Base-by-base conservation (phyloP, 2,329 filamentous ascomycete genomes). In the Amesomyces nigricolor region DNA sequence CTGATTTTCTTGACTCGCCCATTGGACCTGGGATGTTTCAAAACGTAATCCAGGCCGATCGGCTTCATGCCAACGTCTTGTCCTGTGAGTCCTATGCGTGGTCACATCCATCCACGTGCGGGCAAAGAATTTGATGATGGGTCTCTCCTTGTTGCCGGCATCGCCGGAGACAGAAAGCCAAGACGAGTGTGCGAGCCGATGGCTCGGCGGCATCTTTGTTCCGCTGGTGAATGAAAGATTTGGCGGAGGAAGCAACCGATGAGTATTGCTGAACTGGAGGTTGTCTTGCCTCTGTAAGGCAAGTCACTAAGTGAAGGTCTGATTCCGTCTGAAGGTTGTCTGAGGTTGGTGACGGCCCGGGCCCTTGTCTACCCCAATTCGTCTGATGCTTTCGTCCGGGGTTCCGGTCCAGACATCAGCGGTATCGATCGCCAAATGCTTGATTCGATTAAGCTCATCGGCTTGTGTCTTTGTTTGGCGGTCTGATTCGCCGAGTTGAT, bases 11-110 rank as follows among this genome's bases (percentile, higher is more conserved):
- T 39, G 16, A 38, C 46, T 17, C 45, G 38, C 48, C 45, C 45
- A 57, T 57, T 57, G 49, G 54, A 32, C 14, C 19, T 37, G n/a
- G 5, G 10, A 16, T 3, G 40, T 53, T 57, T 32, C 6, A 7
- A 53, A 57, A 57, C 54, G 54, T 57, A 57, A 57, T 49, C 16
- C 46, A 29, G 37, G 37, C 13, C 45, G 37, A 44, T 26, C 53
- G 14, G 30, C 22, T 19, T 45, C 22, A 47, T 50, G 53, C 47
- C 42, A 22, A 45, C n/a, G 16, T 35, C 42, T 46, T 48, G 39
- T 43, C 46, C 26, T 42, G 30, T 11, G 38, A 29, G 14, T 35
- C 22, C 5, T 10, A 22, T 35, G 22, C 14, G 13, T 43, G 22
- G 37, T 19, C 44, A 26, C 16, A 10, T 16, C 22, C 45, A 14